phyloP scores from a whole-genome alignment of 129 eudicot species.

The Artemisia annua region DNA sequence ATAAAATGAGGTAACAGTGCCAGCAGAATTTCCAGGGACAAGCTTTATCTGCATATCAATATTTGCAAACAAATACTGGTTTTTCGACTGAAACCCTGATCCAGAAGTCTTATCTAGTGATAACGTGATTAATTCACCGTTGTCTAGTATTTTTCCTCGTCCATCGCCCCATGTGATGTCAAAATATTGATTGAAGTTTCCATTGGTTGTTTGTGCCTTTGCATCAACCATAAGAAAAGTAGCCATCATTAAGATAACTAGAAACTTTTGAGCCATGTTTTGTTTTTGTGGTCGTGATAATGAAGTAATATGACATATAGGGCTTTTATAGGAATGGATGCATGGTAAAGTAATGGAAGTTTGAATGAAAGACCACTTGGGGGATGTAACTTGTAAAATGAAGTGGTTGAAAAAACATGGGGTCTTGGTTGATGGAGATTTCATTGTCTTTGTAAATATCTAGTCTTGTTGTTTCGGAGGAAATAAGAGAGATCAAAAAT shows the following conservation, averaged over 20 bases:
- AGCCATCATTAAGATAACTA: not conserved
- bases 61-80: not conserved
- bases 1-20: not conserved
- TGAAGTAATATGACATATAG: not conserved
- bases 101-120: not conserved
- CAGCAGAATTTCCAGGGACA: not conserved
- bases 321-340: not conserved
- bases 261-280: not conserved
- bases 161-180: not conserved
- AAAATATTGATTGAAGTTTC: conserved; percentile 12
- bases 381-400: not conserved
- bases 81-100: not conserved
- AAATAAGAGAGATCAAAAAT: not conserved
- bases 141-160: not conserved
- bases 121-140: not conserved
- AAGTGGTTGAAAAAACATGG: conserved; percentile 6
- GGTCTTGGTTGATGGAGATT: not conserved
- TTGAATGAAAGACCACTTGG: not conserved
- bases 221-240: conserved; percentile 16
- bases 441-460: not conserved
- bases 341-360: not conserved
- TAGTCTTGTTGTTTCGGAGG: not conserved
- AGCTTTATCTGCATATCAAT: conserved; percentile 1
- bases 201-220: not conserved
- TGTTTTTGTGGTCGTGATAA: not conserved